Conservation (phyloP, 2,329 filamentous ascomycete genomes). For the Verticillium alfalfae region DNA sequence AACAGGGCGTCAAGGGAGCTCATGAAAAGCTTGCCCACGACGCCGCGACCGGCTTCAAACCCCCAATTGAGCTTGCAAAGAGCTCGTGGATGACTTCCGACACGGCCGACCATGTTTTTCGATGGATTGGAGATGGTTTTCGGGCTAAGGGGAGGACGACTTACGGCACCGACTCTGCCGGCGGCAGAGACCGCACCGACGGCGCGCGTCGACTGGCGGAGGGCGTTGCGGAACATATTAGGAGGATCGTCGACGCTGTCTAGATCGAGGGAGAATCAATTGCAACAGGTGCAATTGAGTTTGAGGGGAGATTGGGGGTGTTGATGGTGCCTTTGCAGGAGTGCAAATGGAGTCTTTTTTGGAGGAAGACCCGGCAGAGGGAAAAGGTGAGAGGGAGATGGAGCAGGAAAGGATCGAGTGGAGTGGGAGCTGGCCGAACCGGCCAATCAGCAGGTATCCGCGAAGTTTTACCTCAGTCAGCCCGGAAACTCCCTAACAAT, state of each 20-base stretch:
- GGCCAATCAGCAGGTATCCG: neutral
- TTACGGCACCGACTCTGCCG: slow-evolving; percentile 90
- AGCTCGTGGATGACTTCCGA: slow-evolving; percentile 29
- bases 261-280: slow-evolving; percentile 52
- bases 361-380: slow-evolving; percentile 29
- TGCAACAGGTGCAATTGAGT: slow-evolving; percentile 57
- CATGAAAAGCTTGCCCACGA: slow-evolving; percentile 23
- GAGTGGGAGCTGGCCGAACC: slow-evolving; percentile 14
- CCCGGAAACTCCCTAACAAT: slow-evolving; percentile 14
- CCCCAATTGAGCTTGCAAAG: slow-evolving; percentile 28
- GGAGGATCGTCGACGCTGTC: slow-evolving; percentile 46
- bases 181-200: slow-evolving; percentile 90
- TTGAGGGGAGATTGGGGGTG: slow-evolving; percentile 54
- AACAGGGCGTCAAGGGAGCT: slow-evolving; percentile 23
- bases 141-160: slow-evolving; percentile 43
- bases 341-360: slow-evolving; percentile 38
- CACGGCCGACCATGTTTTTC: slow-evolving; percentile 30
- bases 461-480: slow-evolving; percentile 13
- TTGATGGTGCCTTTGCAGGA: slow-evolving; percentile 42
- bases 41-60: slow-evolving; percentile 9
- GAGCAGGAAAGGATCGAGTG: neutral
- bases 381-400: slow-evolving; percentile 32
- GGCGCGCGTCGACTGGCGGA: slow-evolving; percentile 93
- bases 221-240: slow-evolving; percentile 95
- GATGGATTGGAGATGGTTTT: slow-evolving; percentile 39